Evolutionary conservation across 2,329 filamentous ascomycete genomes (phyloP).

Genomic region (Aspergillus floridensis): DNA sequence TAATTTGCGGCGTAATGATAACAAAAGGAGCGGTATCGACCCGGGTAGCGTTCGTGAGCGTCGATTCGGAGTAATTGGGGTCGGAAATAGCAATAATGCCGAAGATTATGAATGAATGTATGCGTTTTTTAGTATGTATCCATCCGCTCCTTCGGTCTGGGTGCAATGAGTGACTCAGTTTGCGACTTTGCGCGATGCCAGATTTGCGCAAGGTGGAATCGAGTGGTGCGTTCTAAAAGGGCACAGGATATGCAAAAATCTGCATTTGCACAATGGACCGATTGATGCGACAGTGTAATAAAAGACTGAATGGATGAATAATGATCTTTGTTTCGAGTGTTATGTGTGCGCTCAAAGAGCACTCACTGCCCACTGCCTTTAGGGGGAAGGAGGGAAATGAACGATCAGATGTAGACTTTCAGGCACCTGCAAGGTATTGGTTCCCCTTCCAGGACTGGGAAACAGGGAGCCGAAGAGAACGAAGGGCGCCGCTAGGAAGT

Average conservation of each 20-base stretch:
- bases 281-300: not conserved
- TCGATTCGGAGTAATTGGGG: not conserved
- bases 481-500: not conserved
- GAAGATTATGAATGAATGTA: not conserved
- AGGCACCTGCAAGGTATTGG: constrained; percentile 6
- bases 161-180: not conserved
- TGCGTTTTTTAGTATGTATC: not conserved
- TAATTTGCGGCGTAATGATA: not conserved
- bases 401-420: constrained; percentile 6
- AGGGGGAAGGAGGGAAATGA: not conserved
- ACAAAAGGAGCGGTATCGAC: not conserved
- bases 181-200: not conserved
- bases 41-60: not conserved
- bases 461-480: not conserved
- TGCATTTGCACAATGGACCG: not conserved
- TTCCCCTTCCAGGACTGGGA: not conserved
- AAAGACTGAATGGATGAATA: not conserved
- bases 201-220: not conserved
- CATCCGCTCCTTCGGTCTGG: not conserved
- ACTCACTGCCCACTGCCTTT: constrained; percentile 6
- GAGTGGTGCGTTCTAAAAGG: not conserved
- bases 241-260: not conserved
- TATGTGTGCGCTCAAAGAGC: not conserved
- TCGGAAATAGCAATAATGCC: not conserved
- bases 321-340: not conserved